Evolutionary conservation across 345 rosid species (phyloP).

Genomic region (Pistacia integerrima): DNA sequence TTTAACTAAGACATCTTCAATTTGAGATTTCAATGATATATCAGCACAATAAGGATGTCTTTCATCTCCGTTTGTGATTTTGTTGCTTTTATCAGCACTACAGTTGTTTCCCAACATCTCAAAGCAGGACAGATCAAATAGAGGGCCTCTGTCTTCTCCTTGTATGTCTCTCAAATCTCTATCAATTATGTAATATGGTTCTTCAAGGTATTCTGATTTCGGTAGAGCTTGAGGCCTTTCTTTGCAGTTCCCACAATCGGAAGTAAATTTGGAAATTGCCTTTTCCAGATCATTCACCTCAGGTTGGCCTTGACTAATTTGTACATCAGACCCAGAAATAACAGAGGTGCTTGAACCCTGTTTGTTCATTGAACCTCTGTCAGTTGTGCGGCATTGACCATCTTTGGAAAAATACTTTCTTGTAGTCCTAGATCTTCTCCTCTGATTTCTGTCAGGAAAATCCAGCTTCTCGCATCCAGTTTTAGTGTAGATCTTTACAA

Average conservation of each 20-base stretch:
- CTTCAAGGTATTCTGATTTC: conserved; percentile 24
- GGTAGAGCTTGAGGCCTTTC: not conserved
- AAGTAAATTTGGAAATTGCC: not conserved
- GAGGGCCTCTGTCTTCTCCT: conserved; percentile 6
- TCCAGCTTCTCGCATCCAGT: conserved; percentile 37
- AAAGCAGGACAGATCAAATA: conserved; percentile 27
- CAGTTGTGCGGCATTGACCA: not conserved
- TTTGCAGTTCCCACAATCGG: not conserved
- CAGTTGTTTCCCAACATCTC: conserved; percentile 19
- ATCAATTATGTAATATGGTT: conserved; percentile 20
- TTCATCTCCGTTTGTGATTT: conserved; percentile 1
- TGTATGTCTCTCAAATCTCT: conserved; percentile 19
- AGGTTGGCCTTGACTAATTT: conserved; percentile 10
- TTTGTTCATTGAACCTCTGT: conserved; percentile 16
- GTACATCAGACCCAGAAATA: conserved; percentile 7
- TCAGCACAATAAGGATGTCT: not conserved
- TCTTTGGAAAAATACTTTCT: conserved; percentile 7
- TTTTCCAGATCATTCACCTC: conserved; percentile 20
- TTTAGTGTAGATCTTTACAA: conserved; percentile 34
- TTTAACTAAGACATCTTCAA: conserved; percentile 12
- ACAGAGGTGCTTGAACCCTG: conserved; percentile 16
- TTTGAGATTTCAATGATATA: not conserved
- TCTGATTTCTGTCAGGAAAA: conserved; percentile 15
- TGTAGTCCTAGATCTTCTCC: conserved; percentile 16
- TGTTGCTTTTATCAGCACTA: conserved; percentile 8